phyloP scores from a whole-genome alignment of 1,284 basidiomycete genomes.

The Pholiota adiposa region DNA sequence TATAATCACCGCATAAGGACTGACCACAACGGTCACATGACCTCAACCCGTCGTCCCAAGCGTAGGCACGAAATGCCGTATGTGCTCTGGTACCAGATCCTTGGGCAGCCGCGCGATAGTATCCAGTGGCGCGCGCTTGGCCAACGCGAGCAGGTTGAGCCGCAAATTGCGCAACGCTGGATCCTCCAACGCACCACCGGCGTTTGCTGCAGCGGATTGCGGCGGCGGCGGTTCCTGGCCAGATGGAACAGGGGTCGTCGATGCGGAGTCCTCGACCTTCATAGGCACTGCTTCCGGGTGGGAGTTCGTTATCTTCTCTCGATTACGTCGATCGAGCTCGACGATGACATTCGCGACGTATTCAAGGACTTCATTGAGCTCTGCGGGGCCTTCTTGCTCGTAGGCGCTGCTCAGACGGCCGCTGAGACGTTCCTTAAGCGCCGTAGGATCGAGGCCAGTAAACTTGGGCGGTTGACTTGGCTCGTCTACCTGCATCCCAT shows the following conservation, averaged over 20 bases:
- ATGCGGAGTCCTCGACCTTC: constrained; percentile 4
- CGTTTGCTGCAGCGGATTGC: not conserved
- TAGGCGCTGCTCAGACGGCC: constrained; percentile 21
- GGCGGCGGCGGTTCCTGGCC: not conserved
- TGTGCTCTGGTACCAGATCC: constrained; percentile 67
- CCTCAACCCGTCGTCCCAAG: constrained; percentile 29
- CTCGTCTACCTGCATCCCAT: constrained; percentile 38
- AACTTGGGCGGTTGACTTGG: constrained; percentile 30
- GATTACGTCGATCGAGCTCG: constrained; percentile 36
- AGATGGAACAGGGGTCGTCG: not conserved
- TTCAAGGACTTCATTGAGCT: constrained; percentile 55
- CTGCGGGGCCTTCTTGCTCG: constrained; percentile 47
- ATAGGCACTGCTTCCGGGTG: not conserved
- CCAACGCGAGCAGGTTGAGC: constrained; percentile 71
- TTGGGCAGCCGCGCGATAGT: constrained; percentile 66
- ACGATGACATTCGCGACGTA: constrained; percentile 50
- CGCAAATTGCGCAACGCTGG: constrained; percentile 56
- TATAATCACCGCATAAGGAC: too few species aligned
- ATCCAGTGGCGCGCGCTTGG: constrained; percentile 74
- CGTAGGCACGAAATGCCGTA: constrained; percentile 64
- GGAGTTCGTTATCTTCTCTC: constrained; percentile 13
- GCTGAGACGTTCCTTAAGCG: constrained; percentile 18
- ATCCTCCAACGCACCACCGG: constrained; percentile 43
- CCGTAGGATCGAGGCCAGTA: constrained; percentile 23
- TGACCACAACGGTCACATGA: too few species aligned